Evolutionary conservation across 2,329 filamentous ascomycete genomes (phyloP), one percentile per base, ranked within the genome.

Genomic region (Fusarium austroafricanum): DNA sequence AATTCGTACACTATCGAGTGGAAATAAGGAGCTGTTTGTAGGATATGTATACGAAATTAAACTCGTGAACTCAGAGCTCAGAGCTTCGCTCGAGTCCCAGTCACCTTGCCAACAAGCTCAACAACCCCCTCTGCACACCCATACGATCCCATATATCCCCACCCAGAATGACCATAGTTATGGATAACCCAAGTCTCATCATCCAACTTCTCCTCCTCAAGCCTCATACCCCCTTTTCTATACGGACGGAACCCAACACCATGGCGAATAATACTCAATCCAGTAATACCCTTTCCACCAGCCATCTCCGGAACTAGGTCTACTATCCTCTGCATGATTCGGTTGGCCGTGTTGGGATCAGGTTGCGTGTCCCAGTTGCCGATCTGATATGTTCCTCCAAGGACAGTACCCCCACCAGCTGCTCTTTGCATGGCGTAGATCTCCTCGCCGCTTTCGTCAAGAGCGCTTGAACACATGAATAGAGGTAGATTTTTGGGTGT

Each of bases 381-480:
- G 72, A 90, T 87, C 76, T 94, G 89, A 73, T 96, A 92, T 42
- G 90, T 95, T 2, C 94, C 94, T 9, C 94, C 94, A 2, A 97
- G 82, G 29, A 97, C 84, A 0, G 92, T 96, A 8, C 94, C 94
- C 17, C 94, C 94, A 15, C 87, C 87, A 0, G 84, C 86, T 0
- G 93, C 92, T 26, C 94, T 86, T 71, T 89, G 89, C 94, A 97
- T 97, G 39, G 92, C 85, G 76, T 97, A 97, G 52, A 87, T 82
- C 8, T 90, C 82, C 78, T 97, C 94, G 21, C 91, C 89, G 0
- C 83, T 81, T 2, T 87, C 90, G 71, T 96, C 92, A 31, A 93
- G 90, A 0, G 89, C 91, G 33, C 92, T 91, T 10, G 90, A 93
- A 14, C 86, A 84, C 9, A 86, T 85, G 40, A 87, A 78, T 90